phyloP scores from a whole-genome alignment of 208 protist genomes.

The Entamoeba moshkovskii region DNA sequence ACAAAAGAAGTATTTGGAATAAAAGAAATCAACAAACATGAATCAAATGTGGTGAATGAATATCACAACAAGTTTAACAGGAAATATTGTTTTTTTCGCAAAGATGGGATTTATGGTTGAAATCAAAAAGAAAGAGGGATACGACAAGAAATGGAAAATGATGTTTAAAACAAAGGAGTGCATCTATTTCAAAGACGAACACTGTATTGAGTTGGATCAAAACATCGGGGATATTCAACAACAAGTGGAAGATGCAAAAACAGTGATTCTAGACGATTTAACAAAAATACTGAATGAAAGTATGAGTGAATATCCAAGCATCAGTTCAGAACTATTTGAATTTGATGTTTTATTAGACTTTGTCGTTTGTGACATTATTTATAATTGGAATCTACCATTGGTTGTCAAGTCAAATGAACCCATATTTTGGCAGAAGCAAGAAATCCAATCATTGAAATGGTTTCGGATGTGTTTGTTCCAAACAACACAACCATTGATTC shows the following conservation, averaged over 20 bases:
- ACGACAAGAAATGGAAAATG: too few relatives aligned
- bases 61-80: too few relatives aligned
- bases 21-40: too few relatives aligned
- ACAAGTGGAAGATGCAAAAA: background rate
- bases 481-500: conserved; percentile 22
- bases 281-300: background rate
- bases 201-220: background rate
- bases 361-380: background rate
- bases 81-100: too few relatives aligned
- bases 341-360: conserved; percentile 39
- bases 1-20: too few relatives aligned
- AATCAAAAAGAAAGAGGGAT: too few relatives aligned
- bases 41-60: too few relatives aligned
- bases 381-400: conserved; percentile 22
- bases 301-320: background rate
- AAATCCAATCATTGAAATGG: conserved; percentile 31
- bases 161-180: background rate
- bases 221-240: conserved; percentile 14
- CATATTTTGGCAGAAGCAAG: conserved; percentile 22
- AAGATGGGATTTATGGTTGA: too few relatives aligned
- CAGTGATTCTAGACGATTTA: background rate
- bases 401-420: conserved; percentile 8
- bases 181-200: conserved; percentile 1
- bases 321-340: background rate
- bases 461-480: conserved; percentile 28